Percentiles rank a stretch among this genome's conserved stretches.
Conservation (phyloP, 1,284 basidiomycete species). For the Prillingera fragicola region DNA sequence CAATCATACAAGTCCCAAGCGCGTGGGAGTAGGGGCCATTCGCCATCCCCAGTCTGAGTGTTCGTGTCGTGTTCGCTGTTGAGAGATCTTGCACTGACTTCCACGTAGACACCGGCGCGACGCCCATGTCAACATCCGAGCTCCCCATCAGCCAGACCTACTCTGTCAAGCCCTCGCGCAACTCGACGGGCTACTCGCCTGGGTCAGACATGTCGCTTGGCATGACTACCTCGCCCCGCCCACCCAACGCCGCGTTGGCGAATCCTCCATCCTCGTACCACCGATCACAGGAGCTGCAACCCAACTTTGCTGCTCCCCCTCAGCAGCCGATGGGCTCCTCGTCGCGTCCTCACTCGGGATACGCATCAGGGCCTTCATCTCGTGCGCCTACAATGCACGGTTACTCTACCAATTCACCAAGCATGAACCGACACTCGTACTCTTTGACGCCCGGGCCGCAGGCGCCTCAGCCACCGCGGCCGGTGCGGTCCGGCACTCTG, state of each 20-base stretch:
- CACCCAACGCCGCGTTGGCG: conserved; percentile 1
- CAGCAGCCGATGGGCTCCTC: conserved; percentile 22
- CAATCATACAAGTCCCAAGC: conserved; percentile 37
- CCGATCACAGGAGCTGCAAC: conserved; percentile 10
- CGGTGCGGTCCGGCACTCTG: conserved; percentile 43
- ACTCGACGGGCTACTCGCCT: conserved; percentile 37
- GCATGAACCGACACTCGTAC: conserved; percentile 42
- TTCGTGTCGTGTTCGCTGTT: conserved; percentile 22
- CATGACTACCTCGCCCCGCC: conserved; percentile 28
- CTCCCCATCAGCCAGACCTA: conserved; percentile 24
- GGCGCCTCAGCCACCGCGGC: conserved; percentile 31
- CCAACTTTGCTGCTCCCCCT: conserved; percentile 29
- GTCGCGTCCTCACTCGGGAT: conserved; percentile 20
- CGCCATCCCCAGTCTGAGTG: conserved; percentile 45
- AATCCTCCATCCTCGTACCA: conserved; percentile 5
- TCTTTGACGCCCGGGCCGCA: conserved; percentile 3
- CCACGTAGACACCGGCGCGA: conserved; percentile 44
- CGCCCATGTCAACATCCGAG: conserved; percentile 30
- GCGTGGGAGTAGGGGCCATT: conserved; percentile 33
- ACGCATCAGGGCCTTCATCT: conserved; percentile 11
- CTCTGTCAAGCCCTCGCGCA: conserved; percentile 42
- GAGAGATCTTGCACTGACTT: conserved; percentile 7
- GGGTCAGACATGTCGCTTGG: conserved; percentile 44
- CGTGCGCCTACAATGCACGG: conserved; percentile 15
- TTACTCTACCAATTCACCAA: conserved; percentile 40